Base-by-base conservation (phyloP, 2,329 filamentous ascomycete genomes). In the Alternaria angustiovoidea region DNA sequence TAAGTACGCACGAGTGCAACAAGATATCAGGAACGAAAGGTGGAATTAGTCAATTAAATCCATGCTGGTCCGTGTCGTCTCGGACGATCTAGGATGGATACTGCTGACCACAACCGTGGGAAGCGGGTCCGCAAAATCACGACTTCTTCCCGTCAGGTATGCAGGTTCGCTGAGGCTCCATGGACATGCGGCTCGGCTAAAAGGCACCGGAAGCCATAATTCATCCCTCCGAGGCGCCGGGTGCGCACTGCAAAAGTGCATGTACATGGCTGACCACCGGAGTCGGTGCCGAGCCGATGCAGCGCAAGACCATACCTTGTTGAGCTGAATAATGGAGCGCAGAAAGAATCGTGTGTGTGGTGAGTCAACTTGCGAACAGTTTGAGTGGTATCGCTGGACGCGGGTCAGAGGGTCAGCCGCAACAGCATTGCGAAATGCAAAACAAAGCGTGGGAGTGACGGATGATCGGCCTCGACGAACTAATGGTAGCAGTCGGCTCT, bases 181-280 rank as follows among this genome's bases (percentile, higher is more conserved):
- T 18, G 44, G 43, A 30, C 34, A 43, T 28, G 24, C 44, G 51
- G 60, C 57, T 57, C 62, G 62, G 63, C 32, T 61, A 43, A 60
- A 63, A 52, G 57, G 62, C 39, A 41, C 36, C 20, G 34, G 34
- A 58, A 54, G 59, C 47, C 51, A 66, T 38, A 47, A 44, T 52
- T 58, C 52, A 32, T 54, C 38, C 47, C 41, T 54, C 53, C 54
- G 53, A 20, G 49, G 51, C 34, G 53, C 39, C 49, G 59, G 55
- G 38, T 44, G 43, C 32, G 14, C 52, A 52, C 42, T 30, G 22
- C 54, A 55, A 48, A 49, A n/a, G 20, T 18, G 52, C 58, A 55
- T 53, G 51, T 18, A 18, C 46, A 39, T 18, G 42, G 32, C 57
- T 49, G 26, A 30, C 44, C 32, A 38, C 39, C 59, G 57, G 61